These are phyloP conservation scores for Magnusiomyces sp. DNA, from an alignment of 1,139 yeast species.

Conservation along the genomic window DNA sequence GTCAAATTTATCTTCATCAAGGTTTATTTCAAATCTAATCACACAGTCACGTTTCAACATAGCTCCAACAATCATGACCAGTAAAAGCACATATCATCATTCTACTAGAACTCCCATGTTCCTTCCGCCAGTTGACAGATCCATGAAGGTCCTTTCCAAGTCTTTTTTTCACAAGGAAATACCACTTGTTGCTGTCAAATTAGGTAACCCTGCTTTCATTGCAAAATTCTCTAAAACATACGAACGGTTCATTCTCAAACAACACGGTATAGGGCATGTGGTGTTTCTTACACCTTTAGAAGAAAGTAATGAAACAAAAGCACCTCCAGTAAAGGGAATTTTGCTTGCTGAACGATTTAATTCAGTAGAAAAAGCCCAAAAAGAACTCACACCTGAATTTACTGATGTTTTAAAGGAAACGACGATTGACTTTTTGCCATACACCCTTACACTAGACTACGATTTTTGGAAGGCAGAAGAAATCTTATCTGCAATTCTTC, in stretches of 20 bases:
- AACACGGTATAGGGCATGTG: conserved; percentile 61
- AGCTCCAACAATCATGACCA: neutral
- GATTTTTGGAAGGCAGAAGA: conserved; percentile 90
- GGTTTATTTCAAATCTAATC: too few relatives aligned
- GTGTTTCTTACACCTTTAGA: conserved; percentile 36
- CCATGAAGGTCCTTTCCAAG: conserved; percentile 59
- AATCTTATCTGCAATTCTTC: conserved; percentile 65
- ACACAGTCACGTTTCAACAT: neutral
- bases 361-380: conserved; percentile 34
- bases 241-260: conserved; percentile 47
- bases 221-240: conserved; percentile 40
- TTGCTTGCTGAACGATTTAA: conserved; percentile 48
- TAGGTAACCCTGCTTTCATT: conserved; percentile 58
- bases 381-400: conserved; percentile 39
- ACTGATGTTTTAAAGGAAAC: conserved; percentile 38
- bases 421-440: conserved; percentile 43
- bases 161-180: conserved; percentile 49
- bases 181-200: conserved; percentile 55
- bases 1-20: too few relatives aligned
- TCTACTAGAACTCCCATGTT: conserved; percentile 11
- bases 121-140: conserved; percentile 58
- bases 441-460: conserved; percentile 54
- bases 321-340: conserved; percentile 45
- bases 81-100: neutral
- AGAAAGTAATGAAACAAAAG: conserved; percentile 20